These are phyloP conservation scores for Penicillium manginii DNA, from an alignment of 495 filamentous ascomycete genomes.

Conservation along the genomic window DNA sequence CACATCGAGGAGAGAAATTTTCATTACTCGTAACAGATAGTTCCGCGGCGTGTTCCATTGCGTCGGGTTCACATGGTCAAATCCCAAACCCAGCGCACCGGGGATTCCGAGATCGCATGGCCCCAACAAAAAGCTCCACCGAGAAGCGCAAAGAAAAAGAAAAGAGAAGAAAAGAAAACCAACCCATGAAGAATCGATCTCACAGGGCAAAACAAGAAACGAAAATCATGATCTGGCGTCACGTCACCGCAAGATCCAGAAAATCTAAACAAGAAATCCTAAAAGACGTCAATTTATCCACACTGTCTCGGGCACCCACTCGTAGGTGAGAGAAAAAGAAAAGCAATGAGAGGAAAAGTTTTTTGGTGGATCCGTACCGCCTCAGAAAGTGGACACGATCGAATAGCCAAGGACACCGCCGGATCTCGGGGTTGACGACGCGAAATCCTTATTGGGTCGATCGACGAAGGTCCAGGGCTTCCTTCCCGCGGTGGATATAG, in stretches of 20 bases:
- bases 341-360: not conserved
- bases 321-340: not conserved
- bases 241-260: not conserved
- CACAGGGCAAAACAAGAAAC: not conserved
- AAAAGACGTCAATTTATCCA: not conserved
- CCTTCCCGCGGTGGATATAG: not conserved
- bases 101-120: not conserved
- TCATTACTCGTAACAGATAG: not conserved
- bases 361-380: not conserved
- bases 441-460: not conserved
- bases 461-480: not conserved
- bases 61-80: not conserved
- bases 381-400: constrained; percentile 6
- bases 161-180: not conserved
- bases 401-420: not conserved
- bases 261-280: not conserved
- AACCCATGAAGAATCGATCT: not conserved
- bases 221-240: not conserved
- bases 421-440: not conserved
- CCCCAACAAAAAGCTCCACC: not conserved
- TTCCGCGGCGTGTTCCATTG: not conserved
- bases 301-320: not conserved
- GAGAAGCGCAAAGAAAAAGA: not conserved
- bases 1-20: not conserved
- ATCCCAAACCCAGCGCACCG: not conserved